A percentile compares a stretch with the other conserved stretches of the same genome.
phyloP scores from a whole-genome alignment of 345 rosid species.

The Chamaenerion angustifolium region DNA sequence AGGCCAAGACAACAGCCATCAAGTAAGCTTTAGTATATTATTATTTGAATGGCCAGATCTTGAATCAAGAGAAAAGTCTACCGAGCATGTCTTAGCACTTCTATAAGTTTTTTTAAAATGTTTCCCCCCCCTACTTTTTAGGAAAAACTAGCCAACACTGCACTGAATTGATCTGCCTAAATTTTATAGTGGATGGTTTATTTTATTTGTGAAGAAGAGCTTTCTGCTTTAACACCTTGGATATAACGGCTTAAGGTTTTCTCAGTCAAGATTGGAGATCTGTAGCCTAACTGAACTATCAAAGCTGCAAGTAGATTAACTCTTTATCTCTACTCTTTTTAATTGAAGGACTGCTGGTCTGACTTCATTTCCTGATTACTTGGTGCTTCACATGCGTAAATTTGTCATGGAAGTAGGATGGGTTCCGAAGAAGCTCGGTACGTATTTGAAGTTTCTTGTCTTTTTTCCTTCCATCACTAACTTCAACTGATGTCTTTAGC shows the following conservation, averaged over 20 bases:
- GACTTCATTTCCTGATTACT: conserved; percentile 91
- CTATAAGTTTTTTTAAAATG: too few relatives aligned
- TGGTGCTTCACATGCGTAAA: conserved; percentile 94
- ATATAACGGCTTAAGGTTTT: too few relatives aligned
- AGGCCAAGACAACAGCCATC: conserved; percentile 70
- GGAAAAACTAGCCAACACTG: too few relatives aligned
- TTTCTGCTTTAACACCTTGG: too few relatives aligned
- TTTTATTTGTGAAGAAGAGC: too few relatives aligned
- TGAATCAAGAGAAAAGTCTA: too few relatives aligned
- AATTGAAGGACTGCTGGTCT: conserved; percentile 68
- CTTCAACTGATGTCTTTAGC: conserved; percentile 6
- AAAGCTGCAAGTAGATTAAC: too few relatives aligned
- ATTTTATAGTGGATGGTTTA: too few relatives aligned
- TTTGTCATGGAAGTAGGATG: conserved; percentile 95
- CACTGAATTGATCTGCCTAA: too few relatives aligned
- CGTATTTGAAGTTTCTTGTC: conserved; percentile 3
- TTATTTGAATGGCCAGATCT: too few relatives aligned
- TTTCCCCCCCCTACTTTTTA: too few relatives aligned
- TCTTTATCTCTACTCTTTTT: conserved; percentile 5
- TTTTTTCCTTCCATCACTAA: conserved; percentile 4
- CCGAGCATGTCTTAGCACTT: too few relatives aligned
- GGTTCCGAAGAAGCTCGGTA: conserved; percentile 99
- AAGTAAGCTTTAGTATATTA: conserved; percentile 41
- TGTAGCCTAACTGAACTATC: background rate
- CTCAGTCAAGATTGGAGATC: background rate